Percentiles rank a stretch among this genome's conserved stretches.
phyloP scores from a whole-genome alignment of 2,329 filamentous ascomycete species.

The Aspergillus brunneoviolaceus region DNA sequence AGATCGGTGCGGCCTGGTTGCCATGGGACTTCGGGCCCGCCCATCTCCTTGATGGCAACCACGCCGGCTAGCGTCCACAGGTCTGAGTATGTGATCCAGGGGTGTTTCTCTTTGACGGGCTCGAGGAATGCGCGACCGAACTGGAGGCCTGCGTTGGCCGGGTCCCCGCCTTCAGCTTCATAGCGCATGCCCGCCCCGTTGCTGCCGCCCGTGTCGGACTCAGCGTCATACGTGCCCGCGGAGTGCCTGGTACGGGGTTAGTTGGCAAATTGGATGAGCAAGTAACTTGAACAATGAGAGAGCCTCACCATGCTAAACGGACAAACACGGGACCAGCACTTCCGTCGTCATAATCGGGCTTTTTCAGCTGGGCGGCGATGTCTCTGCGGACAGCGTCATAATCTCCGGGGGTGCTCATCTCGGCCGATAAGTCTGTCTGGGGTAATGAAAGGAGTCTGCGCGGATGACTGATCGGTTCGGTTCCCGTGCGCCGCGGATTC shows the following conservation, averaged over 20 bases:
- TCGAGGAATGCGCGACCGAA: conserved; percentile 65
- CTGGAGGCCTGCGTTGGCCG: conserved; percentile 64
- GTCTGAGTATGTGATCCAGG: conserved; percentile 66
- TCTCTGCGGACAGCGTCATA: conserved; percentile 55
- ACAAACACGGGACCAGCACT: conserved; percentile 64
- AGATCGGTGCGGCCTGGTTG: conserved; percentile 60
- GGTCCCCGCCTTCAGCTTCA: conserved; percentile 63
- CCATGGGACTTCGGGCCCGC: conserved; percentile 59
- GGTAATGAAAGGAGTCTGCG: conserved; percentile 11
- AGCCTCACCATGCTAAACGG: conserved; percentile 59
- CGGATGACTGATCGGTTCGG: not conserved
- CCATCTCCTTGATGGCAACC: conserved; percentile 60
- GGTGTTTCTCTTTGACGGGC: conserved; percentile 58
- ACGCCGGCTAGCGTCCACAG: conserved; percentile 64
- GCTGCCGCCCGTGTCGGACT: conserved; percentile 61
- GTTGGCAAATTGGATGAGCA: not conserved
- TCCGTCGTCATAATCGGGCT: conserved; percentile 65
- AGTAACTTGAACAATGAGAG: not conserved
- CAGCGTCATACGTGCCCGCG: conserved; percentile 61
- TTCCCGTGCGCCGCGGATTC: not conserved
- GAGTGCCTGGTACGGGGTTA: conserved; percentile 51
- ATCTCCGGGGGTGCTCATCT: conserved; percentile 40
- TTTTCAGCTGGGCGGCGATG: conserved; percentile 54
- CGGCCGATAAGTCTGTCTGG: conserved; percentile 25
- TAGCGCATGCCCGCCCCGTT: conserved; percentile 68